Evolutionary conservation across 257 asterid species (phyloP), one percentile per base, ranked within the genome.

Genomic region (Thymus quinquecostatus): DNA sequence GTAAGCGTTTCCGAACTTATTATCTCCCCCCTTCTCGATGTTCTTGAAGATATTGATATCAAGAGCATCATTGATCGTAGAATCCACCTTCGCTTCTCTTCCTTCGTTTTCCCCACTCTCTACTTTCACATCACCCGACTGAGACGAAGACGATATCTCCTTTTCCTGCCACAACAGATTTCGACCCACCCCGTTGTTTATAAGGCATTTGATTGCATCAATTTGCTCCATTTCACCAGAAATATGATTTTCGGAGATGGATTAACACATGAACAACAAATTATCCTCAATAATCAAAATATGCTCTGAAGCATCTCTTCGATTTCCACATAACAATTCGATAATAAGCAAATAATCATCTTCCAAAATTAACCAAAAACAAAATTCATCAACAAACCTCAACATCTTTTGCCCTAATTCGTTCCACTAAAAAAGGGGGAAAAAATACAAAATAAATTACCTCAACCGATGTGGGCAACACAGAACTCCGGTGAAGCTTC

Each of bases 401-500:
- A 43, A 12, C 40, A 38, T 21, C 4, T 0, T 36, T 21, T 28
- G 43, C 64, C 13, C 10, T 32, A 21, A 34, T 54, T 7, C 4
- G 47, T 6, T 43, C 65, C 58, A 53, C 13, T 5, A 1, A 56
- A 51, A 5, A 47, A 58, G 41, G 21, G 21, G 21, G 21, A n/a
- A 4, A 27, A 54, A 47, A 68, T 33, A 58, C 10, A 29, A 7
- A 10, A 58, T 55, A 40, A 30, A 65, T 54, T 76, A 91, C 95
- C 85, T 77, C 81, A 63, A 66, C 72, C 1, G 92, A 81, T 10
- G 81, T 75, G 11, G 88, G 94, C 0, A 85, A 79, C 34, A 68
- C 88, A 63, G 95, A 82, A 80, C 80, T 79, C 76, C 77, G 80
- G 55, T 83, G 87, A 82, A 92, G 71, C 75, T 84, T 92, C 78